phyloP scores from a whole-genome alignment of 495 filamentous ascomycete genomes.

The Xylaria venustula region DNA sequence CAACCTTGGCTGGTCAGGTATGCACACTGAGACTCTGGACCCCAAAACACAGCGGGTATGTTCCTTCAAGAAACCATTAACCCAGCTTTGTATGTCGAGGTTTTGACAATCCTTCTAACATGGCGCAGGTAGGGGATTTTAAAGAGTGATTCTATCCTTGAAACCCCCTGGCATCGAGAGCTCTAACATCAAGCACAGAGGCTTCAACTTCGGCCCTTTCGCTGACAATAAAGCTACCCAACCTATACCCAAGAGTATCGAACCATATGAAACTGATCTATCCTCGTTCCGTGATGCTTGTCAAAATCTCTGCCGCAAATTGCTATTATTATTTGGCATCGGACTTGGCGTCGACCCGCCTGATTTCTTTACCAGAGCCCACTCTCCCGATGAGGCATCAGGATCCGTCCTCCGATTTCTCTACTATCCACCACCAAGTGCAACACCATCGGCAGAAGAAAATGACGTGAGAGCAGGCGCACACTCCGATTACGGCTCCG shows the following conservation, averaged over 20 bases:
- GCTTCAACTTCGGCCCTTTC: constrained; percentile 90
- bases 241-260: constrained; percentile 68
- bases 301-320: constrained; percentile 66
- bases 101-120: constrained; percentile 7
- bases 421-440: constrained; percentile 68
- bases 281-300: constrained; percentile 65
- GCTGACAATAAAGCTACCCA: constrained; percentile 70
- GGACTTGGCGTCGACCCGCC: constrained; percentile 65
- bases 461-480: constrained; percentile 77
- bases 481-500: constrained; percentile 87
- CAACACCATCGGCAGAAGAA: constrained; percentile 67
- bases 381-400: constrained; percentile 58
- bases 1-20: constrained; percentile 86
- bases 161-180: neutral
- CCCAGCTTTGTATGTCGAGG: neutral
- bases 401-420: constrained; percentile 81
- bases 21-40: constrained; percentile 87
- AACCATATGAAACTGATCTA: constrained; percentile 58
- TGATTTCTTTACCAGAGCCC: constrained; percentile 74
- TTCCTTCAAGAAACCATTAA: neutral
- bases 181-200: constrained; percentile 50
- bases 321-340: constrained; percentile 72
- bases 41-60: constrained; percentile 76
- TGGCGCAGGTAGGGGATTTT: constrained; percentile 73
- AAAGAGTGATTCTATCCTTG: constrained; percentile 67